Evolutionary conservation across 2,329 filamentous ascomycete genomes (phyloP).

Genomic region (Cladosporium sp.): DNA sequence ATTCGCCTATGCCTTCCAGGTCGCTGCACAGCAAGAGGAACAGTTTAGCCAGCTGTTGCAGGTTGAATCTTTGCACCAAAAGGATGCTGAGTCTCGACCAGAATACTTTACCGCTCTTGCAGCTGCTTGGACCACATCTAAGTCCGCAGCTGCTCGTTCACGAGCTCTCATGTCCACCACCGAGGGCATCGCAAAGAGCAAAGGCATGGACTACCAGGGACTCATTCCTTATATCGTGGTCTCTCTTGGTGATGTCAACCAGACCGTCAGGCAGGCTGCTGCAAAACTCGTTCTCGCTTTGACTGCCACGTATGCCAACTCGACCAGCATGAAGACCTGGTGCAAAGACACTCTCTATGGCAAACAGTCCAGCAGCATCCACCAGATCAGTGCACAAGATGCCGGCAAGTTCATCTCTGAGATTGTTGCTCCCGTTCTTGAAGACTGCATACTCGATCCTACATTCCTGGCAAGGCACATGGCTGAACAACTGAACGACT

Average conservation of each 20-base stretch:
- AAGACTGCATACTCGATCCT: conserved; percentile 80
- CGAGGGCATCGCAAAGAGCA: not conserved
- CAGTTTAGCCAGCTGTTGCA: conserved; percentile 17
- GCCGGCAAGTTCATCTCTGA: conserved; percentile 59
- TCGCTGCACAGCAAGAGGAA: conserved; percentile 15
- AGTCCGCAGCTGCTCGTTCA: not conserved
- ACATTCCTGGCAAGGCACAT: conserved; percentile 65
- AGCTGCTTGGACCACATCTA: conserved; percentile 16
- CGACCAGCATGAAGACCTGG: conserved; percentile 41
- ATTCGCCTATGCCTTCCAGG: conserved; percentile 1
- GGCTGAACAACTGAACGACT: conserved; percentile 55
- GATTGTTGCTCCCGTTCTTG: conserved; percentile 68
- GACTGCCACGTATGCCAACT: conserved; percentile 12
- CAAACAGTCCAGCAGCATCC: conserved; percentile 31
- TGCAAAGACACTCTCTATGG: conserved; percentile 64
- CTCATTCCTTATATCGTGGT: conserved; percentile 77
- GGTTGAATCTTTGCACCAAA: conserved; percentile 15
- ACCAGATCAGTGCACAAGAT: conserved; percentile 57
- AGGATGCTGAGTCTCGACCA: conserved; percentile 13
- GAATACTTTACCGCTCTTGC: conserved; percentile 20
- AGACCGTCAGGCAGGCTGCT: conserved; percentile 49
- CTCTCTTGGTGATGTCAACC: conserved; percentile 51
- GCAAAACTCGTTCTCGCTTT: not conserved
- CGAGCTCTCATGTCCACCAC: not conserved
- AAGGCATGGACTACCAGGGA: conserved; percentile 60